Evolutionary conservation across 2,329 filamentous ascomycete genomes (phyloP).

Genomic region (Cordyceps tenuipes): DNA sequence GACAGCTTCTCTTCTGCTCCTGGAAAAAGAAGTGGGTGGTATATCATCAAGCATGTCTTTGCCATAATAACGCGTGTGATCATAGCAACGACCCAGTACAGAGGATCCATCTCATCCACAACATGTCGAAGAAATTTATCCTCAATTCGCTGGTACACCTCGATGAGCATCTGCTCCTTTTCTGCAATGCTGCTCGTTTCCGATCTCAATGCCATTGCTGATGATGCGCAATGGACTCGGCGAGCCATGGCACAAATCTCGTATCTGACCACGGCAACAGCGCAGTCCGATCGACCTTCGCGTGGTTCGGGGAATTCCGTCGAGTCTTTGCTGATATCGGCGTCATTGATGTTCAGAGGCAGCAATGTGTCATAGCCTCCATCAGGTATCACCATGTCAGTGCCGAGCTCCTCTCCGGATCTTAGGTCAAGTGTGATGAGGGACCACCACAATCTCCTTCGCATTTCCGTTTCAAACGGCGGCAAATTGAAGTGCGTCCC

Average conservation of each 20-base stretch:
- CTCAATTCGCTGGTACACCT: slow-evolving; percentile 46
- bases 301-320: slow-evolving; percentile 38
- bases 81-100: slow-evolving; percentile 62
- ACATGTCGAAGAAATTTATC: slow-evolving; percentile 45
- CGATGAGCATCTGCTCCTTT: slow-evolving; percentile 39
- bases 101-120: slow-evolving; percentile 37
- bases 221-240: slow-evolving; percentile 26
- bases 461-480: slow-evolving; percentile 52
- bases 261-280: slow-evolving; percentile 39
- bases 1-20: slow-evolving; percentile 48
- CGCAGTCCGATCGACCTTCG: slow-evolving; percentile 45
- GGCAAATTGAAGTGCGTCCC: slow-evolving; percentile 41
- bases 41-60: slow-evolving; percentile 70
- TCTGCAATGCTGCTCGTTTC: slow-evolving; percentile 25
- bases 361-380: slow-evolving; percentile 38
- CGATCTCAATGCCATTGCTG: slow-evolving; percentile 24
- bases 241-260: slow-evolving; percentile 39
- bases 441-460: slow-evolving; percentile 54
- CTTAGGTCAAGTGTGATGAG: slow-evolving; percentile 49
- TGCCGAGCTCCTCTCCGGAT: slow-evolving; percentile 45
- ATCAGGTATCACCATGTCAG: slow-evolving; percentile 35
- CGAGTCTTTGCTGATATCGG: slow-evolving; percentile 37
- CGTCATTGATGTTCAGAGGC: slow-evolving; percentile 44
- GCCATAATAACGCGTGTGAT: slow-evolving; percentile 64
- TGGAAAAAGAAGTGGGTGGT: slow-evolving; percentile 62